Conservation (phyloP, 257 asterid genomes). For the Verbena officinalis region DNA sequence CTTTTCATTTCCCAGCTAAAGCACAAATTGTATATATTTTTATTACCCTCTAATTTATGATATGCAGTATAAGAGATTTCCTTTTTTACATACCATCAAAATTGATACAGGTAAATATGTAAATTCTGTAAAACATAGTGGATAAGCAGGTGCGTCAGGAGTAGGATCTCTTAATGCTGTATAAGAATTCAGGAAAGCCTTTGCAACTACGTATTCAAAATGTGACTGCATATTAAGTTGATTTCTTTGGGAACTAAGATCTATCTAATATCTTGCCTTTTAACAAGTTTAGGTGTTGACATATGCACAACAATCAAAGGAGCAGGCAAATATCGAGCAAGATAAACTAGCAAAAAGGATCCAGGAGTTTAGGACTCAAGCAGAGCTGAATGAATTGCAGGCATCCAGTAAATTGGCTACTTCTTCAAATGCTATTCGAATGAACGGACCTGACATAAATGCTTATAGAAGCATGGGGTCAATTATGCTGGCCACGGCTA, state of each 20-base stretch:
- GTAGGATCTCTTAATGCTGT: background rate
- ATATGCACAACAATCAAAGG: slow-evolving; percentile 96
- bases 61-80: no score
- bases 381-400: slow-evolving; percentile 73
- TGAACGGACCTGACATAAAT: slow-evolving; percentile 66
- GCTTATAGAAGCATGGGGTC: slow-evolving; percentile 72
- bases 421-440: slow-evolving; percentile 60
- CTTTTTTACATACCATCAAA: no score
- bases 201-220: slow-evolving; percentile 14
- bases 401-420: slow-evolving; percentile 61
- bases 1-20: background rate
- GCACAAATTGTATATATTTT: background rate
- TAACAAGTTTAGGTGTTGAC: slow-evolving; percentile 75
- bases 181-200: background rate
- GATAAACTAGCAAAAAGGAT: slow-evolving; percentile 95
- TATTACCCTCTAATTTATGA: background rate
- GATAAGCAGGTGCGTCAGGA: background rate
- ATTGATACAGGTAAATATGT: no score
- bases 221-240: slow-evolving; percentile 9
- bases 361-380: slow-evolving; percentile 93
- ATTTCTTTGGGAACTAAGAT: slow-evolving; percentile 24
- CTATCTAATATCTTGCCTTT: slow-evolving; percentile 4
- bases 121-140: no score
- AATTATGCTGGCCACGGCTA: slow-evolving; percentile 69
- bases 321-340: slow-evolving; percentile 85